Evolutionary conservation across 345 rosid species (phyloP), one percentile per base, ranked within the genome.

Genomic region (Melaleuca quinquenervia): DNA sequence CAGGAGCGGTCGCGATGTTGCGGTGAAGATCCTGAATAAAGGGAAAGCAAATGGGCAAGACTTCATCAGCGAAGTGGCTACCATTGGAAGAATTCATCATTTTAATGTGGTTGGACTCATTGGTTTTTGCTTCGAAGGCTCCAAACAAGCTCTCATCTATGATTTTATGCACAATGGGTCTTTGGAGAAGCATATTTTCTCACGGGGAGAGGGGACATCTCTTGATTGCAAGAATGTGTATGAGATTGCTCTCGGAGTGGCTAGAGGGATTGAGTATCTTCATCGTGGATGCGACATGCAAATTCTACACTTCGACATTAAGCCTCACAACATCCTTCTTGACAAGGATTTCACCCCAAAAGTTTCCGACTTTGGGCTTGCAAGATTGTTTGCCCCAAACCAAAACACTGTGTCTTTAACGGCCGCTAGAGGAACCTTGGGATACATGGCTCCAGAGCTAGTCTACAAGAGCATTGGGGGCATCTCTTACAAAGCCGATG

Each of bases 311-410:
- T 55, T 55, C 0, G 27, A 55, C 24, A 24, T 55, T 24, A 55
- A 55, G 27, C 62, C 62, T 55, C 62, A 55, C 27, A 24, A 24
- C 14, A 55, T 24, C 11, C 62, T 55, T 55, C 13, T 55, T 0
- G 27, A 55, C 6, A 10, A 1, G 62, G 13, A 55, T 24, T 55
- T 55, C 2, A 55, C 27, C 1, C 62, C 70, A 62, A 62, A 29
- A 62, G 8, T 62, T 15, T 62, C 75, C 0, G 21, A 62, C 44
- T 62, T 27, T 62, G 44, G 75, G 2, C 41, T 62, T 0, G 44
- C 44, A 0, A 62, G 5, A 29, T 62, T 15, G 11, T 62, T 14
- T 29, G 1, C 75, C 5, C 0, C 44, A 0, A 0, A 29, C 6
- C 2, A 29, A 1, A 62, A 62, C 2, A n/a, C 21, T 0, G 21